phyloP scores from a whole-genome alignment of 1,139 yeast genomes.

The Candida sojae region DNA sequence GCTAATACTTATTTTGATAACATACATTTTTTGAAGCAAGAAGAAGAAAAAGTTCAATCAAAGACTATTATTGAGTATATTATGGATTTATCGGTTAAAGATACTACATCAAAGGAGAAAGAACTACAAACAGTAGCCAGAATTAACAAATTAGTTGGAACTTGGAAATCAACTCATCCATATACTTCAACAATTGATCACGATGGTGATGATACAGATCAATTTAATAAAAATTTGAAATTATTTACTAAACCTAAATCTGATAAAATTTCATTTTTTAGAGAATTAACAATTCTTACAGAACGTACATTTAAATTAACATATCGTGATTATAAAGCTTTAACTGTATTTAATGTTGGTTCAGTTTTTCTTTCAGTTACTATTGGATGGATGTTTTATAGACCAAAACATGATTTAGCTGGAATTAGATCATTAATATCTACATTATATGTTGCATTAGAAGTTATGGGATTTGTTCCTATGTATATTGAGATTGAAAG shows the following conservation, averaged over 20 bases:
- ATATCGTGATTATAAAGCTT: constrained; percentile 59
- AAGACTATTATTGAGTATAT: constrained; percentile 58
- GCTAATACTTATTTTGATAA: constrained; percentile 54
- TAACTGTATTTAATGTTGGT: constrained; percentile 55
- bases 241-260: constrained; percentile 28
- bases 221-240: constrained; percentile 24
- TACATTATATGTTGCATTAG: constrained; percentile 61
- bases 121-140: constrained; percentile 47
- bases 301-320: constrained; percentile 58
- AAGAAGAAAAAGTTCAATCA: background rate
- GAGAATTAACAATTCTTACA: constrained; percentile 57
- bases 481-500: constrained; percentile 74
- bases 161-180: constrained; percentile 45
- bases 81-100: constrained; percentile 72
- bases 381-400: constrained; percentile 77
- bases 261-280: constrained; percentile 29
- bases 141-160: constrained; percentile 44
- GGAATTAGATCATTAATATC: constrained; percentile 73
- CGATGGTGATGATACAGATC: constrained; percentile 5
- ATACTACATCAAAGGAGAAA: constrained; percentile 44
- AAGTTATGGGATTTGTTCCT: constrained; percentile 69
- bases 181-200: background rate
- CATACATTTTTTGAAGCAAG: constrained; percentile 21
- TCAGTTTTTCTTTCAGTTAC: constrained; percentile 58
- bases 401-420: constrained; percentile 59